Evolutionary conservation across 495 filamentous ascomycete species (phyloP).

Genomic region (Mytilinidion resinicola): DNA sequence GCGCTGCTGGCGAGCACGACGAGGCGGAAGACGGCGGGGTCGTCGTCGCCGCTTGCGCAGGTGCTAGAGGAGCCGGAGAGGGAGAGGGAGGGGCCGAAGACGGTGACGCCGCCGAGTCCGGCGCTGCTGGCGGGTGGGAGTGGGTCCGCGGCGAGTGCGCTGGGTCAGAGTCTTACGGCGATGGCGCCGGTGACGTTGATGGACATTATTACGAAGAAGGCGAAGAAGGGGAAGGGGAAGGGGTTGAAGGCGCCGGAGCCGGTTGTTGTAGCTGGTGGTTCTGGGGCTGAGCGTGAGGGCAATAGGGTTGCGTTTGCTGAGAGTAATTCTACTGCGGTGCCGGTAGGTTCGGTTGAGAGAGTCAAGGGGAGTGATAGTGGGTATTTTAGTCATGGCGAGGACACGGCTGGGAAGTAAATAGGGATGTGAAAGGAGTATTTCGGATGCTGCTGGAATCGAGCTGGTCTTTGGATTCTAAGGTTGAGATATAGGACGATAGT

Average conservation of each 20-base stretch:
- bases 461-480: no score
- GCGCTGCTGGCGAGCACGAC: constrained; percentile 21
- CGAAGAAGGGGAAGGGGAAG: not conserved
- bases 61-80: not conserved
- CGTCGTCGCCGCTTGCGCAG: not conserved
- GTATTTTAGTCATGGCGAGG: not conserved
- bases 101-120: not conserved
- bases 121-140: not conserved
- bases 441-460: no score
- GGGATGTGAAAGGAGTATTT: no score
- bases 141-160: not conserved
- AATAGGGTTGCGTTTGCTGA: not conserved
- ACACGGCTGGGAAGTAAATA: not conserved
- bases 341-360: not conserved
- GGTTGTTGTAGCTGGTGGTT: not conserved
- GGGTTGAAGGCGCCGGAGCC: not conserved
- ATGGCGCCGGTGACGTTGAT: not conserved
- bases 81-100: not conserved
- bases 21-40: constrained; percentile 11
- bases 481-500: no score
- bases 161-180: not conserved
- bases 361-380: not conserved
- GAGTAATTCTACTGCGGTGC: not conserved
- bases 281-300: not conserved
- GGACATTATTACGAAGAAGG: not conserved